Conservation (phyloP, 352 stramenopile genomes). For the Globisporangium sylvaticum region DNA sequence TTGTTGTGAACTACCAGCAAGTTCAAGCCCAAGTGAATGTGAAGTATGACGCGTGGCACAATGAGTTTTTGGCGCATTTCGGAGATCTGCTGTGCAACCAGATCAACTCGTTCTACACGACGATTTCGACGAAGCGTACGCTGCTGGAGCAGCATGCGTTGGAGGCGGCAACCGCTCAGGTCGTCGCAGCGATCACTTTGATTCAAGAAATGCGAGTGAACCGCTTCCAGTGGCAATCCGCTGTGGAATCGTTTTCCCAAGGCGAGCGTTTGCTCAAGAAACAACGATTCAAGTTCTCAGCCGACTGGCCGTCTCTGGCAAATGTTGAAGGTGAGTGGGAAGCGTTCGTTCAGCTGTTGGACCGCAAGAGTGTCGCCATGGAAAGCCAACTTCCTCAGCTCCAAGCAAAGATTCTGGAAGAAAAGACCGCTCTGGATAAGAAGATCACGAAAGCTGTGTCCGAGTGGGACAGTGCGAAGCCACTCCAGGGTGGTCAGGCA, state of each 20-base stretch:
- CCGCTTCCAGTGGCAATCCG: conserved; percentile 61
- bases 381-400: conserved; percentile 96
- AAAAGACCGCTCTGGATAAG: conserved; percentile 89
- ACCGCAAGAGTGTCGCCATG: conserved; percentile 91
- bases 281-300: conserved; percentile 93
- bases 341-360: conserved; percentile 89
- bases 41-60: conserved; percentile 99
- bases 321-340: conserved; percentile 96
- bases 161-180: conserved; percentile 94
- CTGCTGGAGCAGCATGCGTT: conserved; percentile 94
- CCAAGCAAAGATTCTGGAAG: conserved; percentile 95
- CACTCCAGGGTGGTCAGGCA: conserved; percentile 63
- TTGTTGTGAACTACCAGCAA: conserved; percentile 90
- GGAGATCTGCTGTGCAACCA: conserved; percentile 91
- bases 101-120: conserved; percentile 89
- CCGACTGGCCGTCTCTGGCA: conserved; percentile 95
- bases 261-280: conserved; percentile 95
- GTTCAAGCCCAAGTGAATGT: conserved; percentile 93
- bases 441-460: conserved; percentile 72
- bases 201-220: conserved; percentile 87
- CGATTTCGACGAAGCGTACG: conserved; percentile 78
- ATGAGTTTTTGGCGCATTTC: conserved; percentile 96
- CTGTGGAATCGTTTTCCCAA: conserved; percentile 89
- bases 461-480: conserved; percentile 83
- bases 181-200: conserved; percentile 91